These are phyloP conservation scores for Oryza rufipogon DNA, from an alignment of 176 grass and related monocot species.

Conservation along the genomic window DNA sequence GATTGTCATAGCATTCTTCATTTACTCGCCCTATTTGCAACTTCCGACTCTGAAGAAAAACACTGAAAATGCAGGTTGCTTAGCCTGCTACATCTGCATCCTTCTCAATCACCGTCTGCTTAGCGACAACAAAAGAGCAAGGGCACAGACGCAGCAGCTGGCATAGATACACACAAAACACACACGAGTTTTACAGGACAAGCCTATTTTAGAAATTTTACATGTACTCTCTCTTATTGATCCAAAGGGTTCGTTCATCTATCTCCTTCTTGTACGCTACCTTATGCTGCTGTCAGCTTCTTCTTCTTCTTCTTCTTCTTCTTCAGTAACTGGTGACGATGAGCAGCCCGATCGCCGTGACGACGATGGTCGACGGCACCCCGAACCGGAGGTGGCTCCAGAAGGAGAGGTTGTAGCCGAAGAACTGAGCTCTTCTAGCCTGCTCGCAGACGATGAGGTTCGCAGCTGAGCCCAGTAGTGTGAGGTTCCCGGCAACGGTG, in stretches of 20 bases:
- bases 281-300: not conserved
- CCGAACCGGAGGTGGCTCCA: constrained; percentile 84
- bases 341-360: constrained; percentile 81
- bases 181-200: constrained; percentile 13
- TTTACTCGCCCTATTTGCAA: constrained; percentile 40
- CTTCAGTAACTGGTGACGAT: constrained; percentile 59
- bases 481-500: constrained; percentile 92
- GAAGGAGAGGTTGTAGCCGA: constrained; percentile 89
- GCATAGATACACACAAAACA: not conserved
- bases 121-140: constrained; percentile 27
- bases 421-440: constrained; percentile 70
- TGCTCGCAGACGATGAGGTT: constrained; percentile 99
- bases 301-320: constrained; percentile 32
- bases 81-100: constrained; percentile 1
- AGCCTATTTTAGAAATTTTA: constrained; percentile 43
- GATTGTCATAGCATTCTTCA: constrained; percentile 33
- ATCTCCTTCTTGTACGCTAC: constrained; percentile 17
- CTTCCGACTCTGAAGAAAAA: constrained; percentile 15
- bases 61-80: constrained; percentile 37
- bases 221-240: constrained; percentile 45
- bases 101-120: constrained; percentile 33
- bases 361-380: constrained; percentile 76
- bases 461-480: constrained; percentile 83
- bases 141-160: constrained; percentile 6
- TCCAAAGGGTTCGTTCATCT: constrained; percentile 25